Evolutionary conservation across 2,329 filamentous ascomycete species (phyloP).

Genomic region (Epichloe baconii): DNA sequence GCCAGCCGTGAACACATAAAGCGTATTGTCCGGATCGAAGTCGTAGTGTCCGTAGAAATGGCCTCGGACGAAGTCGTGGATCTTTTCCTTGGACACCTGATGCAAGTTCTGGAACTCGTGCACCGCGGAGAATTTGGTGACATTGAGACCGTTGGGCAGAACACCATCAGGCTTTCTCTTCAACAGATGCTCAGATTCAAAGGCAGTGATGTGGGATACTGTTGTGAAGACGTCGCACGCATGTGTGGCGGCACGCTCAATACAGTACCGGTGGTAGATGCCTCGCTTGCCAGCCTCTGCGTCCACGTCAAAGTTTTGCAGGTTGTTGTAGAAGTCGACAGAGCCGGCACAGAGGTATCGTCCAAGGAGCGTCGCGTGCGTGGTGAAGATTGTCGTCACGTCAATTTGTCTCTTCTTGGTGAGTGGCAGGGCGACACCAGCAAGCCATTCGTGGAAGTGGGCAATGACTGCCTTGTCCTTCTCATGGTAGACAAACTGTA

Average conservation of each 20-base stretch:
- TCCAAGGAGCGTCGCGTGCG: constrained; percentile 87
- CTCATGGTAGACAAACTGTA: constrained; percentile 83
- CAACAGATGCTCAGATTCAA: constrained; percentile 91
- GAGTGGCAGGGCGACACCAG: constrained; percentile 83
- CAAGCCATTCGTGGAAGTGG: constrained; percentile 98
- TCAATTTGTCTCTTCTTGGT: constrained; percentile 92
- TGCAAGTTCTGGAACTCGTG: constrained; percentile 99
- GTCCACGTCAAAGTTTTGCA: constrained; percentile 94
- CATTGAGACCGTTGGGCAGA: constrained; percentile 89
- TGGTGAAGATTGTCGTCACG: constrained; percentile 96
- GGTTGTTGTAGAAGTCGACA: constrained; percentile 98
- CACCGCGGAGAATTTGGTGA: constrained; percentile 92
- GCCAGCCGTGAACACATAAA: constrained; percentile 95
- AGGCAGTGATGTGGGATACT: constrained; percentile 95
- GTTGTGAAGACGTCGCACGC: constrained; percentile 95
- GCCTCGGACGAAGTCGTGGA: constrained; percentile 93
- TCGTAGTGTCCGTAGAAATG: constrained; percentile 99
- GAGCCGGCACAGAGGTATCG: constrained; percentile 94
- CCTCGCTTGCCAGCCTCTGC: constrained; percentile 93
- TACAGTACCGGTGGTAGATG: constrained; percentile 97
- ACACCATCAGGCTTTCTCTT: constrained; percentile 98
- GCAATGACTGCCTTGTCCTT: constrained; percentile 86
- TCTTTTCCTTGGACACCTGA: constrained; percentile 93
- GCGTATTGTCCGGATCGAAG: constrained; percentile 89
- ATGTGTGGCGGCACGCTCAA: constrained; percentile 87